A percentile compares a stretch with the other conserved stretches of the same genome.
Evolutionary conservation across 108 stramenopile species (phyloP).

Genomic region (Hondaea fermentalgiana): DNA sequence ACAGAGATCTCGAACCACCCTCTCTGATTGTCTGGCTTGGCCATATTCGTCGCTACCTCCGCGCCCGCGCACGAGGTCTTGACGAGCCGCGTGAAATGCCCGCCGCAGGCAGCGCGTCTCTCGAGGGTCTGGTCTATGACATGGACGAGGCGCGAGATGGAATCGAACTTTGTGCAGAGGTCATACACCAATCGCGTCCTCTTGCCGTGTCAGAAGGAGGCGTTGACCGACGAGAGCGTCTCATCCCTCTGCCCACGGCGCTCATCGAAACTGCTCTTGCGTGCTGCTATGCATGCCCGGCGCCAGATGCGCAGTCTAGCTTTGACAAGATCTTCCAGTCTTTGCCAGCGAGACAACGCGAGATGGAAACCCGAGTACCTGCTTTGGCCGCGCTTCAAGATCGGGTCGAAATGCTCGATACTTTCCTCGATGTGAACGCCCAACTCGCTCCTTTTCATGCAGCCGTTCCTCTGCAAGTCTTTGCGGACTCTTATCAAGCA

Average conservation of each 20-base stretch:
- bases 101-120: neutral
- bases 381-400: neutral
- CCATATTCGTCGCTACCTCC: neutral
- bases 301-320: neutral
- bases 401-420: neutral
- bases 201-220: neutral
- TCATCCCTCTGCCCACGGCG: neutral
- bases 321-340: conserved; percentile 13
- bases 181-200: neutral
- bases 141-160: neutral
- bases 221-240: neutral
- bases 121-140: neutral
- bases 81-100: neutral
- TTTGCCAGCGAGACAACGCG: neutral
- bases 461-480: neutral
- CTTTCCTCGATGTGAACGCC: neutral
- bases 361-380: neutral
- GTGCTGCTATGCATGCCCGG: neutral
- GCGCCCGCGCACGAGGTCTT: neutral
- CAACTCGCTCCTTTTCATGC: neutral
- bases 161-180: neutral
- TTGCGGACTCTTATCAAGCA: neutral
- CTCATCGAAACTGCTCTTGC: neutral
- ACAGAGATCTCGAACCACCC: neutral
- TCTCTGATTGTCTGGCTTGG: neutral